Base-by-base conservation (phyloP, 2,329 filamentous ascomycete genomes). In the Phyllosticta citribraziliensis region DNA sequence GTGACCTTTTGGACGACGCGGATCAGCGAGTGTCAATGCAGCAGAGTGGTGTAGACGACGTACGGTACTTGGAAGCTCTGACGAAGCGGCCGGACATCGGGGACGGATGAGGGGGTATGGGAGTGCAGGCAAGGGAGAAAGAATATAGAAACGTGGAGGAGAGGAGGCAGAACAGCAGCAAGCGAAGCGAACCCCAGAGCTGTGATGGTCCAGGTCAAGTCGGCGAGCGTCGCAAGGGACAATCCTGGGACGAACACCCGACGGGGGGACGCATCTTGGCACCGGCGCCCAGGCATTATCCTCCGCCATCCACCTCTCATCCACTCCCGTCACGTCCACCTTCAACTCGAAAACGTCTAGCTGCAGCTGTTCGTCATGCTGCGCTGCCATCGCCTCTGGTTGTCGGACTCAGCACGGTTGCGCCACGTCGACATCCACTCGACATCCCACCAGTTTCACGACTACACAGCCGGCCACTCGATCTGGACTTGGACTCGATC, bases 51-150 rank as follows among this genome's bases (percentile, higher is more conserved):
- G 63, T 64, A 62, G 62, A 62, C 66, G 64, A 74, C 83, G 78
- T 75, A 88, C 86, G 84, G 76, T 88, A 89, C 75, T 89, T 89
- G 71, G 85, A 88, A 67, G 85, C 82, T 76, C 86, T 82, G 71
- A 88, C 86, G 74, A 89, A 89, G 72, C 86, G 84, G 70, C 85
- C 85, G 68, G 85, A 83, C 86, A 89, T 89, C 52, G 52, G 52
- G 22, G 52, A 10, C 20, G 52, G 52, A 25, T 53, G 52, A 24
- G 52, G 20, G 52, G 52, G 10, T 9, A 52, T 53, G 52, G 52
- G 20, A 53, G 14, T n/a, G 40, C 40, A 47, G 17, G 40, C 40
- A n/a, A 47, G 40, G 40, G 40, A n/a, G 40, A 47, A 40, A 47
- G 40, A 47, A 47, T 47, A 47, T 47, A 47, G n/a, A 47, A 47